phyloP scores from a whole-genome alignment of 176 grass and related monocot genomes.

The Lolium rigidum region DNA sequence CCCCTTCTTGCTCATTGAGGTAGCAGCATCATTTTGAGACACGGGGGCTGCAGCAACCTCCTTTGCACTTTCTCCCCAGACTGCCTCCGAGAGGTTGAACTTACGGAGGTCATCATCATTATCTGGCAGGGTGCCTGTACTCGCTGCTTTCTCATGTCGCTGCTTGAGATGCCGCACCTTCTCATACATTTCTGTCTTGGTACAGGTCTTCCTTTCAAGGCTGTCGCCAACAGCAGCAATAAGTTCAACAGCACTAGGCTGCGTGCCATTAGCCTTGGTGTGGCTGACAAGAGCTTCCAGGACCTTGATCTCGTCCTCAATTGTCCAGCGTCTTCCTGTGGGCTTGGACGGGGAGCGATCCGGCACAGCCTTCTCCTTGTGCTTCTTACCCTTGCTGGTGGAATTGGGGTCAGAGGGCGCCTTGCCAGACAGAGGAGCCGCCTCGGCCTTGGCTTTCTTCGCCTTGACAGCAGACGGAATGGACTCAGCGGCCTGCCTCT shows the following conservation, averaged over 20 bases:
- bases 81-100: conserved; percentile 30
- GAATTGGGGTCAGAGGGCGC: background rate
- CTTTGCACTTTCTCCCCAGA: conserved; percentile 49
- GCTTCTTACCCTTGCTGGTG: conserved; percentile 8
- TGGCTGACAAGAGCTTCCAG: conserved; percentile 26
- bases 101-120: conserved; percentile 34
- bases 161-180: conserved; percentile 30
- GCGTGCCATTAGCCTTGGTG: conserved; percentile 1
- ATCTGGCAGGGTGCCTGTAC: background rate
- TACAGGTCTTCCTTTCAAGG: conserved; percentile 30
- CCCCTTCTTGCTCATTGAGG: conserved; percentile 45
- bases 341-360: background rate
- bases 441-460: conserved; percentile 32
- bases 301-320: conserved; percentile 35
- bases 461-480: background rate
- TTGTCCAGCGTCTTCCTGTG: conserved; percentile 3
- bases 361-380: background rate
- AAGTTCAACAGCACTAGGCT: background rate
- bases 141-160: conserved; percentile 15
- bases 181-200: background rate
- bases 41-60: background rate
- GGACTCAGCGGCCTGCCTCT: conserved; percentile 27
- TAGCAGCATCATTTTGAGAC: conserved; percentile 10
- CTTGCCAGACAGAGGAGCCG: background rate
- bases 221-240: conserved; percentile 14